phyloP scores from a whole-genome alignment of 352 stramenopile genomes.

The Globisporangium lucens region DNA sequence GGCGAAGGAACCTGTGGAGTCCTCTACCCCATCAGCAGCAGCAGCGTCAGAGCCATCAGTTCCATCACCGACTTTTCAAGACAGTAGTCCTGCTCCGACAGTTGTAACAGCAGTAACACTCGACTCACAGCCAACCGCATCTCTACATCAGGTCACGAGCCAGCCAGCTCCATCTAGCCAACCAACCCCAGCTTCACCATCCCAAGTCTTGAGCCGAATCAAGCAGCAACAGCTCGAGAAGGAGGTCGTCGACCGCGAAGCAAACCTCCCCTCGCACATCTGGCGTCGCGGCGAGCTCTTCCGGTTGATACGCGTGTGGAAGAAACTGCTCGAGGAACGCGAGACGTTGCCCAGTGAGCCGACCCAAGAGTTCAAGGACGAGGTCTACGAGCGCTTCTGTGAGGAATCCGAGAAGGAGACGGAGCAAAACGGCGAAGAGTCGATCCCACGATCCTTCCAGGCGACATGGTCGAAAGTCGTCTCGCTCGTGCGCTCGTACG shows the following conservation, averaged over 20 bases:
- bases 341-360: background rate
- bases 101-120: background rate
- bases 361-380: background rate
- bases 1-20: background rate
- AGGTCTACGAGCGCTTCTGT: background rate
- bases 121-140: background rate
- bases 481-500: slow-evolving; percentile 2
- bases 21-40: background rate
- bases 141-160: background rate
- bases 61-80: background rate
- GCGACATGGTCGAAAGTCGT: background rate
- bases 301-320: slow-evolving; percentile 4
- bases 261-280: background rate
- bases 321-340: background rate
- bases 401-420: background rate
- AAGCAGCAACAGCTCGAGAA: background rate
- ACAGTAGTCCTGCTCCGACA: background rate
- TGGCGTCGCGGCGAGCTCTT: background rate
- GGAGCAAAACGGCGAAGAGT: background rate
- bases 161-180: background rate
- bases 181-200: background rate
- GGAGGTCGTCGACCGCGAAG: background rate
- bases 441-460: background rate
- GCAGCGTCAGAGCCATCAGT: background rate
- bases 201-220: background rate